These are phyloP conservation scores for Ceratobasidium sp. DNA, from an alignment of 1,284 basidiomycete genomes.

Conservation along the genomic window DNA sequence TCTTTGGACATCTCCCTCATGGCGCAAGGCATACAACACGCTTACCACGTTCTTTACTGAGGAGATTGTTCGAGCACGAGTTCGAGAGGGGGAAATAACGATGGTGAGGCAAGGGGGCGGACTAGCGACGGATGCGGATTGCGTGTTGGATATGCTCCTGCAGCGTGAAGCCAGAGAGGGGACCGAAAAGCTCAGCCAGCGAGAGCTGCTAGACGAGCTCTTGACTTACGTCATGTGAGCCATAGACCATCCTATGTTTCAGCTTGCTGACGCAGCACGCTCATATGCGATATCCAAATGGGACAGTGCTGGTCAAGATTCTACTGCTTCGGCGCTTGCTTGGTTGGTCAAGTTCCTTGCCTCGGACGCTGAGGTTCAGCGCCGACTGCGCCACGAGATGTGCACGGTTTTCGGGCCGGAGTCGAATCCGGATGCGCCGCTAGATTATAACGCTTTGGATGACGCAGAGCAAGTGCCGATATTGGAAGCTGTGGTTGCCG, in stretches of 20 bases:
- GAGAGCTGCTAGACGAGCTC: slow-evolving; percentile 26
- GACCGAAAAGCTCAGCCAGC: background rate
- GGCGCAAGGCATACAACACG: slow-evolving; percentile 12
- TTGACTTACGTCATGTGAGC: slow-evolving; percentile 28
- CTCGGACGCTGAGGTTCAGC: slow-evolving; percentile 8
- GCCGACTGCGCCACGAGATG: slow-evolving; percentile 11
- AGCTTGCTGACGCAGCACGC: background rate
- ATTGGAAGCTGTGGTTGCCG: slow-evolving; percentile 31
- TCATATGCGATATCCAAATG: background rate
- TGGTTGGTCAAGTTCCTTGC: slow-evolving; percentile 30
- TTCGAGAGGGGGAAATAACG: background rate
- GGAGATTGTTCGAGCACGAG: slow-evolving; percentile 4
- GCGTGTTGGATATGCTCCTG: slow-evolving; percentile 28
- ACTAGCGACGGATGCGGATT: slow-evolving; percentile 31
- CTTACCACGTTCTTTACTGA: slow-evolving; percentile 6
- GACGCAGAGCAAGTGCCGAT: slow-evolving; percentile 6
- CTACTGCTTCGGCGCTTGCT: slow-evolving; percentile 11
- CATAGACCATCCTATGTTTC: background rate
- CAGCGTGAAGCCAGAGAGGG: slow-evolving; percentile 25
- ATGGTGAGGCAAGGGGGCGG: no score
- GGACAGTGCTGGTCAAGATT: slow-evolving; percentile 19
- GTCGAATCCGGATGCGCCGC: background rate
- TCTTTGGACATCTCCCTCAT: slow-evolving; percentile 21
- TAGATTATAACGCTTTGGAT: slow-evolving; percentile 10
- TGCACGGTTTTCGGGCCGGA: slow-evolving; percentile 8